Conservation (phyloP, 768 basidiomycete species). For the Pleurotus tuoliensis region DNA sequence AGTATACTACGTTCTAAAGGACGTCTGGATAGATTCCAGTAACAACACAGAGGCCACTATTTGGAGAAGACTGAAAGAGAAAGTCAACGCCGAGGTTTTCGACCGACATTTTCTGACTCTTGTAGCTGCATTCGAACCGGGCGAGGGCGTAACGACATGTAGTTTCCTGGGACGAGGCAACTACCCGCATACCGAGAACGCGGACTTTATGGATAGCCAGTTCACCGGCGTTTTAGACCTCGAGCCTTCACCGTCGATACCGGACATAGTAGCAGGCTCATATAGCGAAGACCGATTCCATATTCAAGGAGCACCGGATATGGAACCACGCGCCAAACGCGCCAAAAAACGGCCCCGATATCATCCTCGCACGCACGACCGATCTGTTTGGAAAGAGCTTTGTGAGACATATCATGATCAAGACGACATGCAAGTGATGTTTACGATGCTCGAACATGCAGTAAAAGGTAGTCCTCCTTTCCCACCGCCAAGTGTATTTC, state of each 20-base stretch:
- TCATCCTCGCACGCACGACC: neutral
- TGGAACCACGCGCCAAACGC: no score
- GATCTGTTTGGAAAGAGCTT: neutral
- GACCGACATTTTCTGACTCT: neutral
- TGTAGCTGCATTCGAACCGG: neutral
- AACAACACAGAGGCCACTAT: neutral
- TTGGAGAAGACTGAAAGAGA: neutral
- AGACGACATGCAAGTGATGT: neutral
- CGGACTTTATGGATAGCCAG: neutral
- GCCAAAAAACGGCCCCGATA: neutral
- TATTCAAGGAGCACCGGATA: no score
- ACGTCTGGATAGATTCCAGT: neutral
- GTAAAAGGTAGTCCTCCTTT: conserved; percentile 6
- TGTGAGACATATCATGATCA: neutral
- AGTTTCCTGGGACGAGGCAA: neutral
- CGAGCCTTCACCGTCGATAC: neutral
- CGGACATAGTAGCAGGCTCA: neutral
- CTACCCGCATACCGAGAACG: neutral
- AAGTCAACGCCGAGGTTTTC: neutral
- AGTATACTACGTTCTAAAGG: neutral
- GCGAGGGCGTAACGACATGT: neutral
- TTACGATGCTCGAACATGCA: neutral
- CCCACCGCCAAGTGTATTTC: neutral
- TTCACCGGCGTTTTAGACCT: neutral
- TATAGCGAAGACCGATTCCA: no score